Conservation (phyloP, 1,284 basidiomycete species). For the Rugosomyces carneus region DNA sequence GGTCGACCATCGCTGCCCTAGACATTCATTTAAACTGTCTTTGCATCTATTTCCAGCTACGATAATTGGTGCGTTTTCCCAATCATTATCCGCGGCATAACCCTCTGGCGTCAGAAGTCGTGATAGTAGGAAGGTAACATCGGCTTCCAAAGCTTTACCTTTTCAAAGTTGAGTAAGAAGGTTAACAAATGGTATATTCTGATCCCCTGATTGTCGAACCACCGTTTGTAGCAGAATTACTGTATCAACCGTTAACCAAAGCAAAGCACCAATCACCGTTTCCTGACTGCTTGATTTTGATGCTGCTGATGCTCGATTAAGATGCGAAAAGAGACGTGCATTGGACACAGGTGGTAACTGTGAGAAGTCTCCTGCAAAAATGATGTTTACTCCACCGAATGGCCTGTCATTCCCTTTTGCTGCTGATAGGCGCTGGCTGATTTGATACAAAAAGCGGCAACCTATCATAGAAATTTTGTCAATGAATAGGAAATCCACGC, state of each 20-base stretch:
- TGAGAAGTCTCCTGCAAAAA: conserved; percentile 34
- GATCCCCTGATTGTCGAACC: conserved; percentile 22
- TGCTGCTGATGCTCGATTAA: neutral
- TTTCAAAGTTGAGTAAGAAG: neutral
- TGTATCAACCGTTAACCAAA: conserved; percentile 24
- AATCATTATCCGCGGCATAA: neutral
- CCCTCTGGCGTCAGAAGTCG: conserved; percentile 7
- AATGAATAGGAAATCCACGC: conserved; percentile 33
- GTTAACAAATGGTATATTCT: conserved; percentile 21
- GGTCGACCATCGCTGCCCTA: conserved; percentile 18
- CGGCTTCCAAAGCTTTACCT: too few relatives aligned
- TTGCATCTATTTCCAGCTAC: conserved; percentile 22
- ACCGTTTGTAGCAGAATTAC: conserved; percentile 23
- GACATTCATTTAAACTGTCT: conserved; percentile 25
- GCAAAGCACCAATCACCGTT: conserved; percentile 6
- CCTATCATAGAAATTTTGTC: conserved; percentile 40
- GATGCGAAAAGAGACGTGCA: conserved; percentile 13
- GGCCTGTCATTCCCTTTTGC: conserved; percentile 23
- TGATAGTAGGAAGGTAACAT: too few relatives aligned
- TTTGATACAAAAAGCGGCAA: conserved; percentile 21
- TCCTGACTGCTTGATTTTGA: neutral
- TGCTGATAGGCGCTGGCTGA: conserved; percentile 17
- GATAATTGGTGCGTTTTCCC: conserved; percentile 23
- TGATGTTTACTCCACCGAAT: conserved; percentile 34
- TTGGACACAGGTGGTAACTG: conserved; percentile 30